phyloP scores from a whole-genome alignment of 2,329 filamentous ascomycete genomes.

The Apiospora arundinis region DNA sequence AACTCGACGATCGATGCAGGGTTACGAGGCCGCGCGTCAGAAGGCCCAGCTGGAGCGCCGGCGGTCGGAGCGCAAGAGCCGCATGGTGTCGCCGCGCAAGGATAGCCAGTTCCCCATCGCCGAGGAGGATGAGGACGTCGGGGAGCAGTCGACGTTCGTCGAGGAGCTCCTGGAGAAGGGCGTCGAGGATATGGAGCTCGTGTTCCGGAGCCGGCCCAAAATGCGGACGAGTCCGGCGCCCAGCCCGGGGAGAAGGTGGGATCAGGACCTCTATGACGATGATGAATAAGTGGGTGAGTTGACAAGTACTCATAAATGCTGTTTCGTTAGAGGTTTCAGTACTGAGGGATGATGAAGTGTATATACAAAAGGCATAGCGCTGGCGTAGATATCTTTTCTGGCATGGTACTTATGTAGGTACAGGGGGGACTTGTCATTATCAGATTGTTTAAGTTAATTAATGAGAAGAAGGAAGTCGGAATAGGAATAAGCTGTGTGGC shows the following conservation, averaged over 20 bases:
- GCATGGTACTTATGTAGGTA: neutral
- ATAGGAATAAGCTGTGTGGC: neutral
- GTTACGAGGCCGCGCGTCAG: slow-evolving; percentile 65
- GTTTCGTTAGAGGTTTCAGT: neutral
- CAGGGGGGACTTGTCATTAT: neutral
- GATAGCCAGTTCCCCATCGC: slow-evolving; percentile 55
- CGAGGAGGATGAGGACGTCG: slow-evolving; percentile 48
- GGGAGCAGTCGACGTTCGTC: slow-evolving; percentile 38
- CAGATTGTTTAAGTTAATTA: neutral
- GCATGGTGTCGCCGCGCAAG: slow-evolving; percentile 45
- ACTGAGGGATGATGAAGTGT: neutral
- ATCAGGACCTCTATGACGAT: slow-evolving; percentile 16
- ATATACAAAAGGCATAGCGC: neutral
- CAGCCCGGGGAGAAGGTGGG: slow-evolving; percentile 49
- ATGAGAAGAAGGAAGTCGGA: neutral
- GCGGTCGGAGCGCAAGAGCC: slow-evolving; percentile 56
- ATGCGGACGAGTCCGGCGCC: slow-evolving; percentile 76
- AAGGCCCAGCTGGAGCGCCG: slow-evolving; percentile 65
- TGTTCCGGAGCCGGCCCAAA: slow-evolving; percentile 85
- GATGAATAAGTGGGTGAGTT: neutral
- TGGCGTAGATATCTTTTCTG: neutral
- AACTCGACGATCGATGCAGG: slow-evolving; percentile 67
- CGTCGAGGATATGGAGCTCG: slow-evolving; percentile 78
- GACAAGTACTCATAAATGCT: too few species aligned
- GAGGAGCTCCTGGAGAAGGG: slow-evolving; percentile 69